A percentile compares a stretch with the other conserved stretches of the same genome.
These are phyloP conservation scores for Syncephalastrum contaminatum DNA, from an alignment of 371 early-diverging fungal genomes.

Conservation along the genomic window DNA sequence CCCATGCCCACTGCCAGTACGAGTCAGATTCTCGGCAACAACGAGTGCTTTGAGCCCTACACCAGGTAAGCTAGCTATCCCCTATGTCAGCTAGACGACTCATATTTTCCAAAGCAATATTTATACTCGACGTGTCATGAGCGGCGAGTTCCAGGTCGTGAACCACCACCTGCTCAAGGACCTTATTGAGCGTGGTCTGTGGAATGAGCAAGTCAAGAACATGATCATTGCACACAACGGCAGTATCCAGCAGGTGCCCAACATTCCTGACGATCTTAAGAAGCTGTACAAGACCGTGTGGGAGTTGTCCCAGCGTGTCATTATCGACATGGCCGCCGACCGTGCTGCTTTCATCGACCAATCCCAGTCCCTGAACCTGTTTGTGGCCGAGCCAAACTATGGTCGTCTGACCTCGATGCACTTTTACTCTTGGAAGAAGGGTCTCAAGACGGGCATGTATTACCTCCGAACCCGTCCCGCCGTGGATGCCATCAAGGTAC, in stretches of 20 bases:
- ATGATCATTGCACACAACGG: conserved; percentile 95
- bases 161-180: conserved; percentile 96
- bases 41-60: conserved; percentile 99
- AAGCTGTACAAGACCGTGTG: conserved; percentile 97
- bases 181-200: conserved; percentile 87
- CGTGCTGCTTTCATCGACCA: conserved; percentile 98
- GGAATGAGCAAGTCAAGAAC: conserved; percentile 96
- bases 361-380: conserved; percentile 96
- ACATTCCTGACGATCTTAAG: conserved; percentile 88
- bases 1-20: conserved; percentile 99
- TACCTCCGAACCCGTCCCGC: conserved; percentile 97
- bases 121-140: conserved; percentile 95
- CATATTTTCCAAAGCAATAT: conserved; percentile 84
- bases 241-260: conserved; percentile 80
- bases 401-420: conserved; percentile 97
- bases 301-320: conserved; percentile 90
- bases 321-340: conserved; percentile 85
- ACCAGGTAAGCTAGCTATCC: conserved; percentile 39
- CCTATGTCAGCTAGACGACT: not conserved
- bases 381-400: conserved; percentile 91
- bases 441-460: conserved; percentile 99
- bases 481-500: conserved; percentile 92
- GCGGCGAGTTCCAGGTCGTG: conserved; percentile 99
- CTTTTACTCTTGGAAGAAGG: conserved; percentile 98
- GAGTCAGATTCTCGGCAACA: conserved; percentile 97